phyloP scores from a whole-genome alignment of 108 stramenopile genomes.

The Stephanodiscus minutulus region DNA sequence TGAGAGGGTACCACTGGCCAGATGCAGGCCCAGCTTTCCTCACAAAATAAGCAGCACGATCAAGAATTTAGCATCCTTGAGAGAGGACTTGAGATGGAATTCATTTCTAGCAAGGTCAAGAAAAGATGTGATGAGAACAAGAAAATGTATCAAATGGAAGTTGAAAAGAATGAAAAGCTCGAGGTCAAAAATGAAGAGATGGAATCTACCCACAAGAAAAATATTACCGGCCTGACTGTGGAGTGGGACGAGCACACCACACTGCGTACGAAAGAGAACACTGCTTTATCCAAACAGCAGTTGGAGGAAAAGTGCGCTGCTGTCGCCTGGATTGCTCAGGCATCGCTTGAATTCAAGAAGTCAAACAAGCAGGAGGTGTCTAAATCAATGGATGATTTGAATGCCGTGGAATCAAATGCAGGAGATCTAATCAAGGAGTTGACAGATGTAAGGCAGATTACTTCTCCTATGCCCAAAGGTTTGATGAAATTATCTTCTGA shows the following conservation, averaged over 20 bases:
- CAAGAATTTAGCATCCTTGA: neutral
- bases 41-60: neutral
- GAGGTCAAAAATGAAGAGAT: neutral
- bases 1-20: slow-evolving; percentile 1
- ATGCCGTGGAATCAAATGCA: neutral
- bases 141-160: neutral
- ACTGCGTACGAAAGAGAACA: neutral
- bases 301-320: neutral
- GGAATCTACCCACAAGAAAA: neutral
- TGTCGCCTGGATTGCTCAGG: neutral
- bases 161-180: slow-evolving; percentile 2
- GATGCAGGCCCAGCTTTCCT: neutral
- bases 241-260: too few relatives aligned
- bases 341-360: neutral
- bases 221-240: neutral
- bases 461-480: too few relatives aligned
- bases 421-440: neutral
- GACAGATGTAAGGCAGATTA: too few relatives aligned
- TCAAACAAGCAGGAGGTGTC: too few relatives aligned
- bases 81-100: neutral
- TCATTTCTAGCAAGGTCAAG: neutral
- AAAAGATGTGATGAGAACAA: neutral
- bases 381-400: neutral
- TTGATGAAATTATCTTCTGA: too few relatives aligned
- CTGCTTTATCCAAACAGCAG: neutral